Evolutionary conservation across 257 asterid species (phyloP).

Genomic region (Primulina tabacum): DNA sequence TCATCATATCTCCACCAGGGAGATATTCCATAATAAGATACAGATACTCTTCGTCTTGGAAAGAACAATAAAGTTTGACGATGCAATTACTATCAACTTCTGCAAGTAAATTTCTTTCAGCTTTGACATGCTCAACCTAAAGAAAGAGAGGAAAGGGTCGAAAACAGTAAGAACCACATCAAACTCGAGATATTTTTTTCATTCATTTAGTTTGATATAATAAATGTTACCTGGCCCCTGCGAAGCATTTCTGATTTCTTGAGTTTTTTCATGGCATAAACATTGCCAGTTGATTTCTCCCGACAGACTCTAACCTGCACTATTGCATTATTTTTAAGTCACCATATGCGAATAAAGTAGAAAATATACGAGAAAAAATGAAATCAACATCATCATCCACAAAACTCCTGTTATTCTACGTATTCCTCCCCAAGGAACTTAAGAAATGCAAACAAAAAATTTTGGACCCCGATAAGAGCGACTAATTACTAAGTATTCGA

Average conservation of each 20-base stretch:
- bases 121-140: conserved; percentile 93
- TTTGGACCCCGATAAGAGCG: neutral
- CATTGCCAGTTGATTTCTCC: conserved; percentile 86
- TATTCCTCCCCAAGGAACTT: neutral
- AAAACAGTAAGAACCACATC: conserved; percentile 23
- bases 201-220: conserved; percentile 20
- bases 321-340: conserved; percentile 5
- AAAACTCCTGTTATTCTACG: neutral
- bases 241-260: conserved; percentile 99
- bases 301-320: conserved; percentile 85
- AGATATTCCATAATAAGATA: conserved; percentile 95
- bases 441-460: no score
- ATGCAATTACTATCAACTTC: conserved; percentile 98
- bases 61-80: conserved; percentile 91
- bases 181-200: conserved; percentile 19
- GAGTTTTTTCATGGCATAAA: conserved; percentile 96
- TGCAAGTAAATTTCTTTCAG: conserved; percentile 88
- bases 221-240: conserved; percentile 77
- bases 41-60: conserved; percentile 95
- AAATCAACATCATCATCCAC: neutral
- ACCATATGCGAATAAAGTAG: conserved; percentile 16
- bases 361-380: neutral
- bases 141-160: conserved; percentile 19
- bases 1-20: conserved; percentile 99
- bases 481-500: neutral